Evolutionary conservation across 352 stramenopile genomes (phyloP).

Genomic region (Globisporangium cylindrosporum): DNA sequence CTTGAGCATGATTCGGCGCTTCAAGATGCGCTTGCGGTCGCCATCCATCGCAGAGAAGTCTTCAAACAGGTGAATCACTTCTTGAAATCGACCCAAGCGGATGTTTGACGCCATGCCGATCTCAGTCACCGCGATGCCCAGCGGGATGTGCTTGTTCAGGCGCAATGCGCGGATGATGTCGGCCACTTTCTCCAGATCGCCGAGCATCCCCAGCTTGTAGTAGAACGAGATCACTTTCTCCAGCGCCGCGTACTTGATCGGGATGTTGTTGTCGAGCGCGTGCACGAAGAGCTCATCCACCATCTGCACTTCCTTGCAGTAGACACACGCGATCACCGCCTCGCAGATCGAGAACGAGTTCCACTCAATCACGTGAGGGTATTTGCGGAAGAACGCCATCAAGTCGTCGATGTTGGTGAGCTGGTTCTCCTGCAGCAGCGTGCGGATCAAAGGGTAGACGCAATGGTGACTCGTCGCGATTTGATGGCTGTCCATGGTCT

Average conservation of each 20-base stretch:
- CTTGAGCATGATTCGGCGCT: conserved; percentile 59
- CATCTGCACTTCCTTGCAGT: conserved; percentile 41
- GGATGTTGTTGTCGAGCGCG: conserved; percentile 56
- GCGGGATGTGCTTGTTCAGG: conserved; percentile 70
- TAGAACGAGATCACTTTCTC: conserved; percentile 72
- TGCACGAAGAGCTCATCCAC: conserved; percentile 62
- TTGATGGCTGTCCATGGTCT: conserved; percentile 56
- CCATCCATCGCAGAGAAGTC: conserved; percentile 65
- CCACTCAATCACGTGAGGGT: conserved; percentile 49
- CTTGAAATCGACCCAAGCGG: conserved; percentile 49
- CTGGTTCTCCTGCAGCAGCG: conserved; percentile 30
- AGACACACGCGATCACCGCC: conserved; percentile 52
- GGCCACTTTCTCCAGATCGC: conserved; percentile 56
- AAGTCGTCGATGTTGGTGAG: conserved; percentile 35
- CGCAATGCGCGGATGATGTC: conserved; percentile 63
- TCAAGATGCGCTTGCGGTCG: conserved; percentile 55
- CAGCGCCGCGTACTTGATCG: conserved; percentile 76
- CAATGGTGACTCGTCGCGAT: conserved; percentile 48
- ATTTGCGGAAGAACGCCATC: conserved; percentile 45
- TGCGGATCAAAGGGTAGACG: conserved; percentile 42
- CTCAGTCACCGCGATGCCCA: conserved; percentile 70
- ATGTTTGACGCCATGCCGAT: conserved; percentile 72
- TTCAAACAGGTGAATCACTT: conserved; percentile 71
- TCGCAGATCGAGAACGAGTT: conserved; percentile 69
- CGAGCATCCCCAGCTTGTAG: conserved; percentile 59